A percentile compares a stretch with the other conserved stretches of the same genome.
Evolutionary conservation across 192 early-diverging fungal species (phyloP).

Genomic region (Umbelopsis sp.): DNA sequence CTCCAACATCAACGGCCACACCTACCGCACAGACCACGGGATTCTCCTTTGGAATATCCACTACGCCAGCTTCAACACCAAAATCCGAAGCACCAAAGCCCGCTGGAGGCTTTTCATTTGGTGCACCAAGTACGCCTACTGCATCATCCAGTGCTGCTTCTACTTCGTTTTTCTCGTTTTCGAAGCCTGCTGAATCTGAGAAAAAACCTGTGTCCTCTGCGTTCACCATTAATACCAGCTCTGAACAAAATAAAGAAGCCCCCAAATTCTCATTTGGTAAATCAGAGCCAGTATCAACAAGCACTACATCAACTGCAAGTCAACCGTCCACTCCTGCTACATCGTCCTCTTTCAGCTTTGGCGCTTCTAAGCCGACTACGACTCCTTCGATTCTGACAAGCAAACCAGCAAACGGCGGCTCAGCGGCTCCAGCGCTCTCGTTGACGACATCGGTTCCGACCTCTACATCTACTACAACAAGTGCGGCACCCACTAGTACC

Average conservation of each 20-base stretch:
- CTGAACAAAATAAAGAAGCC: neutral
- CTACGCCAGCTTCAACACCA: neutral
- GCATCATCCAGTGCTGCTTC: neutral
- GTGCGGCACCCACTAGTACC: neutral
- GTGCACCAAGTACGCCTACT: neutral
- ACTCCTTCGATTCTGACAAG: neutral
- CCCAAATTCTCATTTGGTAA: neutral
- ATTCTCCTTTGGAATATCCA: neutral
- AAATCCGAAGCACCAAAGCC: neutral
- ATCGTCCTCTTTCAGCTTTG: neutral
- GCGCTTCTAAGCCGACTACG: neutral
- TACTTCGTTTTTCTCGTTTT: neutral
- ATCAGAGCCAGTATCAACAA: neutral
- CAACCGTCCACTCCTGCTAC: neutral
- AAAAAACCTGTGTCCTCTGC: neutral
- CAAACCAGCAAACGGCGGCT: slow-evolving; percentile 9
- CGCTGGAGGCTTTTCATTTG: slow-evolving; percentile 2
- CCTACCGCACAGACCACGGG: neutral
- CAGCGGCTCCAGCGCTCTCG: neutral
- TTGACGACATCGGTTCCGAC: slow-evolving; percentile 10
- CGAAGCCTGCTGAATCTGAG: slow-evolving; percentile 11
- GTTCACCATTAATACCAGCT: neutral
- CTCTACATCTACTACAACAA: neutral
- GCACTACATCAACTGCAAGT: no score
- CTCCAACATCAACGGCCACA: neutral